Evolutionary conservation across 495 filamentous ascomycete genomes (phyloP).

Genomic region (Podospora fimiseda): DNA sequence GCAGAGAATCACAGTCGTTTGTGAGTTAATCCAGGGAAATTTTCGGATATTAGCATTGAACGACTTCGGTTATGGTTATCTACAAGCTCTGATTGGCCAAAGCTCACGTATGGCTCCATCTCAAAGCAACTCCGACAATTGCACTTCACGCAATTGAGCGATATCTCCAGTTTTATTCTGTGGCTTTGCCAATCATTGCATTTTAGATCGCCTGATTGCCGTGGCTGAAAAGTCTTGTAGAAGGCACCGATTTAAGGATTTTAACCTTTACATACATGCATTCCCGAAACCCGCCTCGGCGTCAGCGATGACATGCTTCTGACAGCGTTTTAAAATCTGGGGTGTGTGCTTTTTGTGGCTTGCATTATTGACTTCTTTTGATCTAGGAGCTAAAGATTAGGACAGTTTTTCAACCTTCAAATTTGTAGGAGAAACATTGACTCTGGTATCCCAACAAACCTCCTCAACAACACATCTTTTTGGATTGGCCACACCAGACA

Average conservation of each 20-base stretch:
- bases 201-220: not conserved
- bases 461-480: too few relatives aligned
- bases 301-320: not conserved
- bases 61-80: slow-evolving; percentile 22
- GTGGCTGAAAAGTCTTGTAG: not conserved
- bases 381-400: too few relatives aligned
- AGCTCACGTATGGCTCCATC: not conserved
- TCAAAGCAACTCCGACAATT: slow-evolving; percentile 5
- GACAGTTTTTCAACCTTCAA: too few relatives aligned
- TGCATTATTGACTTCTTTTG: too few relatives aligned
- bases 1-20: slow-evolving; percentile 13
- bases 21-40: slow-evolving; percentile 8
- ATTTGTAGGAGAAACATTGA: too few relatives aligned
- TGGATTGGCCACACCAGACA: too few relatives aligned
- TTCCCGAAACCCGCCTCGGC: not conserved
- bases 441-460: too few relatives aligned
- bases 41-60: slow-evolving; percentile 30
- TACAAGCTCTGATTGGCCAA: slow-evolving; percentile 15
- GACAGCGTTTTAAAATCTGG: not conserved
- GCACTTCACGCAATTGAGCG: not conserved
- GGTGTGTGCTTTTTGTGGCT: not conserved
- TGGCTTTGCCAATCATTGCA: not conserved
- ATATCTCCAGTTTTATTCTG: not conserved
- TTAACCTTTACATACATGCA: too few relatives aligned
- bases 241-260: not conserved